phyloP scores from a whole-genome alignment of 140 eudicot genomes.

The Flaveria floridana region DNA sequence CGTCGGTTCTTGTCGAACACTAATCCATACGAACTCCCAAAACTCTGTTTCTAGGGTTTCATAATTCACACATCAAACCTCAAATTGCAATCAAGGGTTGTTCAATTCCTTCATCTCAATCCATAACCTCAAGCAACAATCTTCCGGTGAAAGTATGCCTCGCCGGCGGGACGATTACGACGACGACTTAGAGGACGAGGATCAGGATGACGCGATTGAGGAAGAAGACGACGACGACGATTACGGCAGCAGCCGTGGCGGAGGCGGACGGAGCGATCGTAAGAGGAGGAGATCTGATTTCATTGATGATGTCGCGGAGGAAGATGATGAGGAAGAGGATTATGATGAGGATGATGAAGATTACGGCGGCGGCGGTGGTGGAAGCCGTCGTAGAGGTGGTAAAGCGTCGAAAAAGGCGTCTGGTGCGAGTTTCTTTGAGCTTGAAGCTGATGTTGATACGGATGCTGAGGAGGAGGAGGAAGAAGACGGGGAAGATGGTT shows the following conservation, averaged over 20 bases:
- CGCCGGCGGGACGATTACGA: constrained; percentile 46
- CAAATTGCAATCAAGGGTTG: constrained; percentile 16
- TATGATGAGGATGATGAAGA: constrained; percentile 62
- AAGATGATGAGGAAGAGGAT: constrained; percentile 61
- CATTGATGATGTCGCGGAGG: constrained; percentile 66
- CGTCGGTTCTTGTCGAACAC: constrained; percentile 23
- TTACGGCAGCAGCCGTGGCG: constrained; percentile 47
- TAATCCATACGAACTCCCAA: constrained; percentile 32
- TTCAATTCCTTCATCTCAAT: constrained; percentile 8
- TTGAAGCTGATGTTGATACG: constrained; percentile 58
- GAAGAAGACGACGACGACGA: constrained; percentile 55
- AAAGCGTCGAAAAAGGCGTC: constrained; percentile 45
- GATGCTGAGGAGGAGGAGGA: constrained; percentile 85
- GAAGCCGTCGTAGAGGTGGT: constrained; percentile 36
- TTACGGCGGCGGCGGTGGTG: constrained; percentile 47
- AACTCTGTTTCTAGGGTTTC: constrained; percentile 45
- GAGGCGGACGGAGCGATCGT: constrained; percentile 34
- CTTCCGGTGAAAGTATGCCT: constrained; percentile 21
- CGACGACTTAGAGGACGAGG: constrained; percentile 53
- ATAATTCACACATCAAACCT: background rate
- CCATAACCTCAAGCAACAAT: no score
- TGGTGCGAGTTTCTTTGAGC: constrained; percentile 54
- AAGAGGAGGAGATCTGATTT: constrained; percentile 64
- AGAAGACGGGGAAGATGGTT: constrained; percentile 78
- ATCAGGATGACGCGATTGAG: constrained; percentile 42